Conservation (phyloP, 1,284 basidiomycete genomes). For the Sanguinoderma infundibulare region DNA sequence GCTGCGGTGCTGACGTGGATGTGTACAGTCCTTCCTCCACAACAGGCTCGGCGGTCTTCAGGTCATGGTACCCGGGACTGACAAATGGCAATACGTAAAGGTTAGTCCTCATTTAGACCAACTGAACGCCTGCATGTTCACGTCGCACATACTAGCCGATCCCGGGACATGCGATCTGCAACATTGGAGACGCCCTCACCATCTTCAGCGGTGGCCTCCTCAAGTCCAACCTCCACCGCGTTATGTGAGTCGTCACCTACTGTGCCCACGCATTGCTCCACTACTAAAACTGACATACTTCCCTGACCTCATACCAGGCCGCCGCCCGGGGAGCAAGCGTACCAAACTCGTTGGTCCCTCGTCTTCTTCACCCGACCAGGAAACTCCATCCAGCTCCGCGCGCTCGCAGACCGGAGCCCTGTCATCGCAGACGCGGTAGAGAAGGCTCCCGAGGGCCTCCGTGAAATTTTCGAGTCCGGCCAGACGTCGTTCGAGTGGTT, state of each 20-base stretch:
- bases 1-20: background rate
- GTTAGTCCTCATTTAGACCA: conserved; percentile 34
- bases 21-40: conserved; percentile 59
- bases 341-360: conserved; percentile 36
- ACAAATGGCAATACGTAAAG: conserved; percentile 70
- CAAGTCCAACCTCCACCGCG: conserved; percentile 41
- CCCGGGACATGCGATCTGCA: conserved; percentile 38
- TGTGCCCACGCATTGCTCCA: background rate
- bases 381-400: conserved; percentile 29
- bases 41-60: conserved; percentile 74
- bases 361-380: conserved; percentile 22
- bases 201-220: conserved; percentile 44
- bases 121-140: background rate
- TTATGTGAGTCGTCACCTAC: conserved; percentile 30
- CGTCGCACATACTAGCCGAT: conserved; percentile 29
- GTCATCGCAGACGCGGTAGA: conserved; percentile 30
- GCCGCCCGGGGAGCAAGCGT: conserved; percentile 34
- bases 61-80: conserved; percentile 61
- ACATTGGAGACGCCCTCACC: conserved; percentile 42
- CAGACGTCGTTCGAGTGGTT: conserved; percentile 34
- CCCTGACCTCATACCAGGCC: conserved; percentile 22
- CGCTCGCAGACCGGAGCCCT: conserved; percentile 28
- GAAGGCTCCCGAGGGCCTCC: conserved; percentile 9
- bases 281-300: background rate
- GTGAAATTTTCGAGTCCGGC: conserved; percentile 19